Conservation (phyloP, 1,139 yeast species). For the Yamadazyma epiphylla region DNA sequence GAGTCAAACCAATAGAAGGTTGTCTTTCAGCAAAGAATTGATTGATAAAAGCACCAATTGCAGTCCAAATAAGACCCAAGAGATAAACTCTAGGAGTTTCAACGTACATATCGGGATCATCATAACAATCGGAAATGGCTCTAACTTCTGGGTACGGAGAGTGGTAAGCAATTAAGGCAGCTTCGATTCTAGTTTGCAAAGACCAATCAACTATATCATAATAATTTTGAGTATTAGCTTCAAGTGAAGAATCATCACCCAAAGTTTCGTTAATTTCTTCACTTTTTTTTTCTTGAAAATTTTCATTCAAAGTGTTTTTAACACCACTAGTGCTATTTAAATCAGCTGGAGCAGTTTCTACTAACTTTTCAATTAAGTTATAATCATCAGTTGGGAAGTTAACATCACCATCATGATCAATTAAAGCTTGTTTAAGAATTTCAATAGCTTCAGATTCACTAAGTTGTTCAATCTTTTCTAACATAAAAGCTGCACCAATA, state of each 20-base stretch:
- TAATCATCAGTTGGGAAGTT: slow-evolving; percentile 16
- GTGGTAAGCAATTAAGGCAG: slow-evolving; percentile 43
- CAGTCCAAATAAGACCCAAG: slow-evolving; percentile 50
- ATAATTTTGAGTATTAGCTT: slow-evolving; percentile 4
- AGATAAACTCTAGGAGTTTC: slow-evolving; percentile 53
- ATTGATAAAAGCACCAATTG: slow-evolving; percentile 53
- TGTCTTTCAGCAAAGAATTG: slow-evolving; percentile 56
- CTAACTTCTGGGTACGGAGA: slow-evolving; percentile 65
- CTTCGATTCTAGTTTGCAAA: slow-evolving; percentile 30
- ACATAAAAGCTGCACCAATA: slow-evolving; percentile 16
- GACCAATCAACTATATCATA: slow-evolving; percentile 15
- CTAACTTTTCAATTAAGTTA: slow-evolving; percentile 25
- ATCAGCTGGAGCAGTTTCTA: slow-evolving; percentile 13
- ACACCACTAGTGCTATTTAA: slow-evolving; percentile 1
- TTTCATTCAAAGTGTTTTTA: background rate
- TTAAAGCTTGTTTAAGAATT: slow-evolving; percentile 16
- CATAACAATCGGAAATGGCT: slow-evolving; percentile 48
- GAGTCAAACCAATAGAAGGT: slow-evolving; percentile 44
- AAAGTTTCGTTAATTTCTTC: slow-evolving; percentile 1
- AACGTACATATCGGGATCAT: slow-evolving; percentile 42
- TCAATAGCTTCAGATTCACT: slow-evolving; percentile 14
- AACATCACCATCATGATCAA: slow-evolving; percentile 19
- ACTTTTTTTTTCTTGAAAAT: slow-evolving; percentile 5
- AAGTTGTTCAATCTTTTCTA: slow-evolving; percentile 18
- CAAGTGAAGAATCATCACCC: slow-evolving; percentile 4